phyloP scores from a whole-genome alignment of 78 protist species.

The Reticulomyxa filosa region DNA sequence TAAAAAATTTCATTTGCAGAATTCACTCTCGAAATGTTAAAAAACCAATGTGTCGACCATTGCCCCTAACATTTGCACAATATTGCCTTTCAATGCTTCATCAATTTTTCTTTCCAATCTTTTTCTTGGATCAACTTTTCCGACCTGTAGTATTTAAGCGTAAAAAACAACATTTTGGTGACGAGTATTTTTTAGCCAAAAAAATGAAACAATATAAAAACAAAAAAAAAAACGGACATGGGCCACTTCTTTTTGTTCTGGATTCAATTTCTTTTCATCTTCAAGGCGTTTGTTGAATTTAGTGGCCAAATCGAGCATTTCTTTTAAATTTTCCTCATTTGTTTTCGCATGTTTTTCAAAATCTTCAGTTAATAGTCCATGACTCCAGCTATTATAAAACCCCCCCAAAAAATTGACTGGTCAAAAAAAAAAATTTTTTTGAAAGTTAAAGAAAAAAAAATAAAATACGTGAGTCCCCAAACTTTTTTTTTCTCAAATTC shows the following conservation, averaged over 20 bases:
- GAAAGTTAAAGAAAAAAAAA: not conserved
- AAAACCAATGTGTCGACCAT: conserved; percentile 84
- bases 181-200: too few relatives aligned
- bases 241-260: not conserved
- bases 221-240: not conserved
- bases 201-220: conserved; percentile 1
- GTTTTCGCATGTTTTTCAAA: conserved; percentile 42
- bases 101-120: conserved; percentile 34
- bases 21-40: too few relatives aligned
- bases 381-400: conserved; percentile 2
- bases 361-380: conserved; percentile 47
- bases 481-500: conserved; percentile 31
- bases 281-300: conserved; percentile 35
- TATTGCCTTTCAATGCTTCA: conserved; percentile 68
- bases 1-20: too few relatives aligned
- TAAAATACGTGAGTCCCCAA: conserved; percentile 1
- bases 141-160: conserved; percentile 14
- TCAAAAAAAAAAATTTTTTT: conserved; percentile 44
- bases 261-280: conserved; percentile 5
- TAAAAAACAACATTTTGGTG: not conserved
- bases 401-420: too few relatives aligned
- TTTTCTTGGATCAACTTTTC: conserved; percentile 59
- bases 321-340: conserved; percentile 52
- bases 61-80: conserved; percentile 71
- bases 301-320: conserved; percentile 45